These are phyloP conservation scores for Pseudogymnoascus sp. DNA, from an alignment of 2,329 filamentous ascomycete genomes.

Conservation along the genomic window DNA sequence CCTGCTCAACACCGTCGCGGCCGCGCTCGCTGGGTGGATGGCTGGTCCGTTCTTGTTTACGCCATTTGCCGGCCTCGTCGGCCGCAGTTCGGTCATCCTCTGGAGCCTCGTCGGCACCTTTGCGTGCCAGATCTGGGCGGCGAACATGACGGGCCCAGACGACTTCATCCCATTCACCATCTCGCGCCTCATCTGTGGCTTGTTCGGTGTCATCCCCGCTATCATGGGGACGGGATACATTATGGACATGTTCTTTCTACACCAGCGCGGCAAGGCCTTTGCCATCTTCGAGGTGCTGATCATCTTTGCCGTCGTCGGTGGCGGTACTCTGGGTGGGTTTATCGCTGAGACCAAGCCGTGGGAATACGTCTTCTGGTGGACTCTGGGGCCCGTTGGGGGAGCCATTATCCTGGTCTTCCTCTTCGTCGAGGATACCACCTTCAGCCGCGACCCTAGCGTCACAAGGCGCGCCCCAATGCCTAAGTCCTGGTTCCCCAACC, in stretches of 20 bases:
- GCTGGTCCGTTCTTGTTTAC: slow-evolving; percentile 20
- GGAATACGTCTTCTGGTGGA: slow-evolving; percentile 34
- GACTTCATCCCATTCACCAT: slow-evolving; percentile 30
- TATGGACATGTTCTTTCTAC: slow-evolving; percentile 34
- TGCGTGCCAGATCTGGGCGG: slow-evolving; percentile 21
- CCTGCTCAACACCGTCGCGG: slow-evolving; percentile 10
- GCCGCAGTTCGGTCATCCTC: slow-evolving; percentile 18
- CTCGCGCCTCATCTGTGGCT: slow-evolving; percentile 29
- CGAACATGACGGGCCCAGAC: slow-evolving; percentile 20
- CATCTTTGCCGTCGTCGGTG: slow-evolving; percentile 27
- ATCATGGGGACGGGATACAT: slow-evolving; percentile 32
- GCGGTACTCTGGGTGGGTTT: slow-evolving; percentile 32
- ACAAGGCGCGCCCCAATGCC: background rate
- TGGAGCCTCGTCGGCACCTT: slow-evolving; percentile 19
- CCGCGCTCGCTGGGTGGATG: slow-evolving; percentile 17
- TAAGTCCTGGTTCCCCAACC: background rate
- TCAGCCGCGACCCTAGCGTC: background rate
- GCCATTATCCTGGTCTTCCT: background rate
- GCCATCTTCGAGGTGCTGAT: slow-evolving; percentile 28
- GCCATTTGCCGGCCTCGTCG: slow-evolving; percentile 16
- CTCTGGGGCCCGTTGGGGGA: slow-evolving; percentile 10
- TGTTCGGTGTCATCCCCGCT: slow-evolving; percentile 31
- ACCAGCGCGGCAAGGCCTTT: slow-evolving; percentile 33
- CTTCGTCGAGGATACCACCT: slow-evolving; percentile 10
- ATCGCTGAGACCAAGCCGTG: slow-evolving; percentile 28